Base-by-base conservation (phyloP, 2,329 filamentous ascomycete species). In the Aureobasidium sp. region DNA sequence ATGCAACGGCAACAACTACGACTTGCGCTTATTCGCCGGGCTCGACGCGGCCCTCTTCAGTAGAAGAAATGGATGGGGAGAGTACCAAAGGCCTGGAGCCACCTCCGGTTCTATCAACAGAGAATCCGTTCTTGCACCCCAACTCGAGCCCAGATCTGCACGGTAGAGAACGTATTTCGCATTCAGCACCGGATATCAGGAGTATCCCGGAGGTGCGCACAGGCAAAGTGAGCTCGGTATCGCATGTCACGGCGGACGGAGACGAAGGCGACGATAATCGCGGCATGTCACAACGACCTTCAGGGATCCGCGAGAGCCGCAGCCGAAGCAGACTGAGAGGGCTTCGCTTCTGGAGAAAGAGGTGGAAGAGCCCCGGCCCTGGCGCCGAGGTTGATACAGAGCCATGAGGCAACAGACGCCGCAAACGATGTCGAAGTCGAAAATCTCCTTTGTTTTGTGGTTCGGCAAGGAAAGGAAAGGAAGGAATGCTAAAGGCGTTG, bases 281-380 rank as follows among this genome's bases (percentile, higher is more conserved):
- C 14, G 48, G 60, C 29, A 56, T 45, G 36, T 61, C 47, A 36
- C 36, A 52, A 22, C 39, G 48, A 41, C 45, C 47, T 15, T 12
- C 20, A 9, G 44, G 53, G 47, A 58, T 65, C 20, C 61, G 64
- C 12, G 69, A 71, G 51, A 72, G 70, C 49, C 66, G 72, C 44
- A 72, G 70, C 64, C 68, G 72, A 45, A 74, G 72, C 64, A 69
- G 71, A 27, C 64, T 74, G 59, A 67, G 72, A 42, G 69, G 70
- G 0, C 63, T 74, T 56, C 72, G 72, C 62, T 74, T 74, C 59
- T 74, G 72, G 72, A 71, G 70, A 65, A 71, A 70, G 65, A 48
- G 62, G 11, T 60, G 55, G 53, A 63, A 60, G 55, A 63, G 62
- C 29, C 55, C 55, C 14, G 53, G 55, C 15, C 51, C 34, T 20